Evolutionary conservation across 1,284 basidiomycete genomes (phyloP), one percentile per base, ranked within the genome.

Genomic region (Ganoderma leucocontextum): DNA sequence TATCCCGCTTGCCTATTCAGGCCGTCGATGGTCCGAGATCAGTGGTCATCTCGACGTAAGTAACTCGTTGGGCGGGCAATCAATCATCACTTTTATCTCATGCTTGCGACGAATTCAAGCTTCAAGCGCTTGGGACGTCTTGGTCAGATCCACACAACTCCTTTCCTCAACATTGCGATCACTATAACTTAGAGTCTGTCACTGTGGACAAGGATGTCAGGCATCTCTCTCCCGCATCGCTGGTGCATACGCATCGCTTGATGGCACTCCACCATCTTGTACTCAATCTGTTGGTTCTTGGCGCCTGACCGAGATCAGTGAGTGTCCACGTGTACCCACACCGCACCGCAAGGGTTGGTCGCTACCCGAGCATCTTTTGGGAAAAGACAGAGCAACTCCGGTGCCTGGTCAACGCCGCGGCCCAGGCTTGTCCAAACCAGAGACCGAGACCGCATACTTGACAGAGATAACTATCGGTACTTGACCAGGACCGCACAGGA

Each of bases 11-110:
- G 42, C 68, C 63, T 62, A 64, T 57, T 65, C 53, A 25, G 59
- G 62, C n/a, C 63, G 57, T 59, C 55, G 65, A 72, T 66, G 64
- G 66, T 72, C 71, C n/a, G n/a, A n/a, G n/a, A 70, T 72, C 36
- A 65, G 62, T n/a, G n/a, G n/a, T n/a, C n/a, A n/a, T n/a, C n/a
- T n/a, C n/a, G 59, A 72, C 71, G 71, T 72, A 72, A 72, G 65
- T 65, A 22, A 12, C n/a, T 44, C 39, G 60, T 69, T 58, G n/a
- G n/a, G n/a, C n/a, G n/a, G n/a, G n/a, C n/a, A n/a, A n/a, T n/a
- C n/a, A 35, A 60, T 39, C 55, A 67, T 22, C 63, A n/a, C 36
- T 29, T 55, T 64, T 35, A 67, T 67, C 67, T 57, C 65, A 42
- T 71, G 65, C 65, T 60, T 63, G 13, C 52, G 25, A 25, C 52